Evolutionary conservation across 805 yeast genomes (phyloP), one percentile per base, ranked within the genome.

Genomic region (Vanderwaltozyma tropicalis): DNA sequence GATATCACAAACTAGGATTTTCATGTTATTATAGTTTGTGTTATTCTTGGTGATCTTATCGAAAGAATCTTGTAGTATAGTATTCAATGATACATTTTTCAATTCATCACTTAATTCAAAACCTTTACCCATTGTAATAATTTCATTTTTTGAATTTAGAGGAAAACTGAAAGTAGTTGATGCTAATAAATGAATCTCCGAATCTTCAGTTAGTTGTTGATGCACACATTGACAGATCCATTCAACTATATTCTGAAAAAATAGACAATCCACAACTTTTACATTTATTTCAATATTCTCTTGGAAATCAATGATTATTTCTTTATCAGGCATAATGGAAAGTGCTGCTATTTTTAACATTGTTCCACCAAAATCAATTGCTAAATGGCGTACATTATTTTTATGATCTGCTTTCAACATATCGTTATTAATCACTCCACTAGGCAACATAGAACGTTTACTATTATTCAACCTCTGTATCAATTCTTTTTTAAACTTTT

Each of bases 51-150:
- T 25, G n/a, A 38, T 34, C 9, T 49, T 47, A 3, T 38, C 18
- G 40, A 68, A 58, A 1, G 61, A 50, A 3, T 44, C 31, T 44
- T 66, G 68, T 28, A 78, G 45, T 7, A 77, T 43, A 2, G 43
- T 37, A 34, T 66, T 64, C 25, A 78, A 50, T 39, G 73, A 70
- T 18, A 54, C 40, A 28, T 64, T 61, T 38, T 55, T 53, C 7
- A 72, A 48, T 15, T 71, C 76, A 6, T 61, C 59, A 3, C 65
- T 46, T 37, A 78, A 50, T 10, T 50, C 48, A 61, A 69, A 79
- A 1, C 84, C 84, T 56, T 80, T 80, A n/a, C 79, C 74, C 57
- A 76, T 74, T 28, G 67, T 64, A 14, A 63, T 56, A 28, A 80
- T 66, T 30, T 59, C 42, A 32, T 46, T 44, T 13, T 41, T 34